These are phyloP conservation scores for Lentinula detonsa DNA, from an alignment of 768 basidiomycete genomes.

Conservation along the genomic window DNA sequence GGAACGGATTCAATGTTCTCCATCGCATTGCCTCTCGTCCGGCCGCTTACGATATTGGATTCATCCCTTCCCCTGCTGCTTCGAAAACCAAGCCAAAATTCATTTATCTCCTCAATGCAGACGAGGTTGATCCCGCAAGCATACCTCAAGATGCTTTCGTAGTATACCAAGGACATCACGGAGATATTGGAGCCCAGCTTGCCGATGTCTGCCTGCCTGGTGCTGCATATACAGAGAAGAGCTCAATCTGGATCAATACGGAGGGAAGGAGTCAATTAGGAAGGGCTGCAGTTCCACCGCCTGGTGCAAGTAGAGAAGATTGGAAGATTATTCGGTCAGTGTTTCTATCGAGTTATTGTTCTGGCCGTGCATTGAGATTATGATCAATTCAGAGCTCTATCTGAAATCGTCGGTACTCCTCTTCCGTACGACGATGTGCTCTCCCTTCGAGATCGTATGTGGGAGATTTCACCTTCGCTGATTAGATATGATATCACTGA, in stretches of 20 bases:
- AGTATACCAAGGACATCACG: conserved; percentile 98
- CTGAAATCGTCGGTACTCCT: conserved; percentile 75
- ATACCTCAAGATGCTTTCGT: conserved; percentile 93
- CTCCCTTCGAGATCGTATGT: conserved; percentile 83
- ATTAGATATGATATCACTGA: conserved; percentile 83
- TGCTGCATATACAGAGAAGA: conserved; percentile 89
- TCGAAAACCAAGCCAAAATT: conserved; percentile 82
- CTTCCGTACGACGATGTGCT: conserved; percentile 89
- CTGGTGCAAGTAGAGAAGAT: conserved; percentile 94
- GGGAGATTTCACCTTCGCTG: conserved; percentile 91
- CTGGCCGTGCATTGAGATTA: background rate
- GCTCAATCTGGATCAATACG: conserved; percentile 92
- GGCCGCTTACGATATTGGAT: conserved; percentile 93
- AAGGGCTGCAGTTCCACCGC: conserved; percentile 86
- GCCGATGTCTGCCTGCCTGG: conserved; percentile 96
- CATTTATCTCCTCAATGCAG: conserved; percentile 93
- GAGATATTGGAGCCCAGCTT: conserved; percentile 91
- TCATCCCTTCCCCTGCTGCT: conserved; percentile 79
- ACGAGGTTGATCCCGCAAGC: conserved; percentile 82
- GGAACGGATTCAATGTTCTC: conserved; percentile 92
- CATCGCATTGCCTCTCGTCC: conserved; percentile 91
- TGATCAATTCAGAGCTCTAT: conserved; percentile 59
- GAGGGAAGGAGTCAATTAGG: conserved; percentile 92
- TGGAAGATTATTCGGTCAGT: conserved; percentile 92
- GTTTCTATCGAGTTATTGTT: background rate